Conservation (phyloP, 2,329 filamentous ascomycete genomes). For the Botrytis aclada region DNA sequence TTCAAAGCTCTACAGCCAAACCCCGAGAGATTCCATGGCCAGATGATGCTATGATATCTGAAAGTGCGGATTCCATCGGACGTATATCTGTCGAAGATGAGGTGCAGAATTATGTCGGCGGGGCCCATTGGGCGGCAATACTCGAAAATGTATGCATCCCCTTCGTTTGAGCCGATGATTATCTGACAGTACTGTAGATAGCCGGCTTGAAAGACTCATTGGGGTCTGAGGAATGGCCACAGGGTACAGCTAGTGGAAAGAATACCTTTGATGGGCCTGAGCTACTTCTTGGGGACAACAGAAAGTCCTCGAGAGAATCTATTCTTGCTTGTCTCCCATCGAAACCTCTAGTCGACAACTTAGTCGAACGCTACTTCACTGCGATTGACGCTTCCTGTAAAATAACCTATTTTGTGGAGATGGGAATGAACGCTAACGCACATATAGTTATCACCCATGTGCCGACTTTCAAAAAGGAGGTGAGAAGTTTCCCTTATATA, state of each 20-base stretch:
- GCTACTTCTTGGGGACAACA: conserved; percentile 28
- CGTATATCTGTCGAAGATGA: conserved; percentile 32
- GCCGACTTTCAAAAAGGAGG: conserved; percentile 48
- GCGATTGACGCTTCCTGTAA: conserved; percentile 51
- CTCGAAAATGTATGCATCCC: conserved; percentile 13
- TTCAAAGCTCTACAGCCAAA: background rate
- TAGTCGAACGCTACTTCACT: conserved; percentile 52
- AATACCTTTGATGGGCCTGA: conserved; percentile 22
- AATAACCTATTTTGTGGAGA: conserved; percentile 34
- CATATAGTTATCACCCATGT: conserved; percentile 43
- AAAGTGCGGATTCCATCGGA: conserved; percentile 27
- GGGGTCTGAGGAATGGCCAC: conserved; percentile 25
- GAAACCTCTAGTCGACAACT: conserved; percentile 45
- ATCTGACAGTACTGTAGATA: conserved; percentile 48
- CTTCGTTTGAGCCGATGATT: background rate
- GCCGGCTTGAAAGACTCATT: conserved; percentile 59
- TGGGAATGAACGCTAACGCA: background rate
- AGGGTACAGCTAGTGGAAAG: background rate
- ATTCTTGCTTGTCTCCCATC: conserved; percentile 49
- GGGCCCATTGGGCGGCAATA: conserved; percentile 14
- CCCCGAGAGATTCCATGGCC: background rate
- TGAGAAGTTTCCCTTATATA: conserved; percentile 23
- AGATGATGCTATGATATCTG: conserved; percentile 11
- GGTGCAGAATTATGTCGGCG: conserved; percentile 28
- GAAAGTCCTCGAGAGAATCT: conserved; percentile 42